Evolutionary conservation across 2,329 filamentous ascomycete genomes (phyloP).

Genomic region (Cladosporium sp.): DNA sequence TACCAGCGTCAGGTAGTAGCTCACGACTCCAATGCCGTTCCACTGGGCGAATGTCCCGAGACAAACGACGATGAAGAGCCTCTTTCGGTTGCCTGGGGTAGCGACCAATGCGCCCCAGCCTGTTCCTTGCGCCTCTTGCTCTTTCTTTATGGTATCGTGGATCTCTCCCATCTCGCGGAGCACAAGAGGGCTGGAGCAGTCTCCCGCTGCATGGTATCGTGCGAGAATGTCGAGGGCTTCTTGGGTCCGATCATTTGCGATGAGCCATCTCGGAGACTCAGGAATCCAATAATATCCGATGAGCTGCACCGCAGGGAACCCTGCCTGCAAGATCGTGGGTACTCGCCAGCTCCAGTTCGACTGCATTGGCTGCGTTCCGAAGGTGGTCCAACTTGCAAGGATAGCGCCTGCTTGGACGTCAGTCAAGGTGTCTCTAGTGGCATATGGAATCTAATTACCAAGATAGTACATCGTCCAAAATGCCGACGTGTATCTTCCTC

Average conservation of each 20-base stretch:
- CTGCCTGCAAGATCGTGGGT: slow-evolving; percentile 41
- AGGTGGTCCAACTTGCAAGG: slow-evolving; percentile 17
- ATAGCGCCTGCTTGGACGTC: slow-evolving; percentile 6
- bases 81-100: slow-evolving; percentile 46
- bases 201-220: slow-evolving; percentile 35
- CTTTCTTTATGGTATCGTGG: slow-evolving; percentile 43
- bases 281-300: slow-evolving; percentile 43
- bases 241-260: slow-evolving; percentile 35
- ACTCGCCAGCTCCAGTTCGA: slow-evolving; percentile 41
- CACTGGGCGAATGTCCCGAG: slow-evolving; percentile 27
- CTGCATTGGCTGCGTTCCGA: slow-evolving; percentile 41
- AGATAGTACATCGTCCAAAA: slow-evolving; percentile 51
- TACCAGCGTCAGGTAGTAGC: slow-evolving; percentile 25
- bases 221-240: slow-evolving; percentile 54
- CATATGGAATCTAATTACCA: not conserved
- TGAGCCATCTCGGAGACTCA: slow-evolving; percentile 52
- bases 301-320: slow-evolving; percentile 51
- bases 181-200: slow-evolving; percentile 43
- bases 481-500: slow-evolving; percentile 29
- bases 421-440: slow-evolving; percentile 12
- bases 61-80: slow-evolving; percentile 41
- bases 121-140: slow-evolving; percentile 1
- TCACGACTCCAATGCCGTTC: slow-evolving; percentile 7
- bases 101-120: slow-evolving; percentile 42
- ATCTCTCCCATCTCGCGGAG: slow-evolving; percentile 56